These are phyloP conservation scores for Adansonia gregorii DNA, from an alignment of 441 rosid genomes.

Conservation along the genomic window DNA sequence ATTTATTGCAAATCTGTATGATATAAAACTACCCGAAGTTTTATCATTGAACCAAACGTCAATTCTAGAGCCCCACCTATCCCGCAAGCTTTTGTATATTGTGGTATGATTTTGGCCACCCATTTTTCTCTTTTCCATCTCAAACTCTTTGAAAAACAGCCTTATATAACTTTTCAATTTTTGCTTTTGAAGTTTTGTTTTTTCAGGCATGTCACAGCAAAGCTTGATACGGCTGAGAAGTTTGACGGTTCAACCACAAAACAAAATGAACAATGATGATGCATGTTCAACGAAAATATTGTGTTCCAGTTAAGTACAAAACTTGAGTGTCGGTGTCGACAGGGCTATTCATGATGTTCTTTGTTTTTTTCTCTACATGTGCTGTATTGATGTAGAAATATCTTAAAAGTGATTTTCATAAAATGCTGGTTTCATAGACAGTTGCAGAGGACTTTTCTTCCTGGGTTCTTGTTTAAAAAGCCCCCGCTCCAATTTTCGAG, in stretches of 20 bases:
- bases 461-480: background rate
- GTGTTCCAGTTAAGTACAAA: background rate
- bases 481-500: background rate
- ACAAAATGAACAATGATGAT: constrained; percentile 8
- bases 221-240: background rate
- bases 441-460: background rate
- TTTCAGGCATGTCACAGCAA: background rate
- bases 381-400: constrained; percentile 13
- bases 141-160: constrained; percentile 13
- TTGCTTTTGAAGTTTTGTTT: too few species aligned
- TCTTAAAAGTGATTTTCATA: background rate
- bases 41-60: background rate
- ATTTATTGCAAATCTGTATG: background rate
- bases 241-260: constrained; percentile 1
- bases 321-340: constrained; percentile 7
- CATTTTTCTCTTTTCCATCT: background rate
- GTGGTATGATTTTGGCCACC: constrained; percentile 4
- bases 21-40: background rate
- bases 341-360: background rate
- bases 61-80: constrained; percentile 3
- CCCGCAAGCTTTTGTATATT: background rate
- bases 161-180: background rate
- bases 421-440: background rate
- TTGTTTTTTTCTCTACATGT: background rate
- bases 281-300: background rate